These are phyloP conservation scores for Apodospora peruviana DNA, from an alignment of 495 filamentous ascomycete genomes.

Conservation along the genomic window DNA sequence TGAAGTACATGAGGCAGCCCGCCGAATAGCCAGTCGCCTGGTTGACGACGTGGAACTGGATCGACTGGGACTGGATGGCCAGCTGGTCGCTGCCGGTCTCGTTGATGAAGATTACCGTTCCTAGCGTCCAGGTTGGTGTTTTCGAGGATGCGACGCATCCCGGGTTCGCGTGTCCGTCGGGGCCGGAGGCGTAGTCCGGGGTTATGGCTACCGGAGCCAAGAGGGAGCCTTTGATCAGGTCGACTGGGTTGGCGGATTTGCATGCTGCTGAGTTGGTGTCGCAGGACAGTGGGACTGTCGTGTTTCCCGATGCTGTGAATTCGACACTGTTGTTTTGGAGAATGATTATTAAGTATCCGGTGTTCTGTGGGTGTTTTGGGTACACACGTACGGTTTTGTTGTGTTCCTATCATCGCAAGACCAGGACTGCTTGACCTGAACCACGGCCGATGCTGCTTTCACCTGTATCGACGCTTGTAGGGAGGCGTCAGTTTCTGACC, in stretches of 20 bases:
- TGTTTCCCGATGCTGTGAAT: slow-evolving; percentile 15
- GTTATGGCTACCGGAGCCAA: slow-evolving; percentile 11
- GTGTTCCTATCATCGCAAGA: slow-evolving; percentile 11
- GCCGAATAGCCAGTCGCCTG: slow-evolving; percentile 10
- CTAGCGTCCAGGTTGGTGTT: slow-evolving; percentile 11
- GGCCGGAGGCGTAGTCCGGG: slow-evolving; percentile 15
- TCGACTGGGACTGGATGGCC: slow-evolving; percentile 4
- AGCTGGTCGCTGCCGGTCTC: slow-evolving; percentile 6
- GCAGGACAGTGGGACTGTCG: slow-evolving; percentile 4
- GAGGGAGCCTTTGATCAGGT: slow-evolving; percentile 14
- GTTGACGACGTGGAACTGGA: slow-evolving; percentile 16
- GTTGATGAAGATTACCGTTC: slow-evolving; percentile 10
- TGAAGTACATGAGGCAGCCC: slow-evolving; percentile 9
- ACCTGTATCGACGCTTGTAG: slow-evolving; percentile 4
- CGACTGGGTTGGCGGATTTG: slow-evolving; percentile 7
- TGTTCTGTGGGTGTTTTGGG: not conserved
- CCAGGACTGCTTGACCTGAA: slow-evolving; percentile 15
- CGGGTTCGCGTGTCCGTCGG: slow-evolving; percentile 7
- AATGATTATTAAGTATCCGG: not conserved
- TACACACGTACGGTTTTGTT: slow-evolving; percentile 3
- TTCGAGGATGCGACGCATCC: slow-evolving; percentile 7
- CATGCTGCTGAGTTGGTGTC: not conserved
- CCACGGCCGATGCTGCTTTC: not conserved
- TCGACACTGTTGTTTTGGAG: not conserved
- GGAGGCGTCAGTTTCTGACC: not conserved